These are phyloP conservation scores for Debaryomyces udenii DNA, from an alignment of 1,139 yeast species.

Conservation along the genomic window DNA sequence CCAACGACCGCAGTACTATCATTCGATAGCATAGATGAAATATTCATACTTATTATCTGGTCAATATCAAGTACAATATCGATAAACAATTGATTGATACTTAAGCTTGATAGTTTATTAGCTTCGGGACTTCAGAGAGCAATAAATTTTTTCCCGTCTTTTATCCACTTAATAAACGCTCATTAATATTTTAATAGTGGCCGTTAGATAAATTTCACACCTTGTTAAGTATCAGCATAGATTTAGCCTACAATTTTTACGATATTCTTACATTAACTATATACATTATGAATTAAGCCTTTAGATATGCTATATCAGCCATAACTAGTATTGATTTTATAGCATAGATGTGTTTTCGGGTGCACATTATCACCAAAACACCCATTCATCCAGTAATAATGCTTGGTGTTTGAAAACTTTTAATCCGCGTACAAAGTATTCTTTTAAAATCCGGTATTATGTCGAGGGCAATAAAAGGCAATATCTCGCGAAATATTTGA, in stretches of 20 bases:
- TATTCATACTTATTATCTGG: constrained; percentile 32
- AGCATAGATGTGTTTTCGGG: background rate
- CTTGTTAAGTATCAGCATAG: background rate
- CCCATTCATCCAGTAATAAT: constrained; percentile 9
- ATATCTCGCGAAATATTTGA: no score
- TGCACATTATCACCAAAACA: background rate
- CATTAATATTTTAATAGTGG: constrained; percentile 10
- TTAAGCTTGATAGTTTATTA: constrained; percentile 5
- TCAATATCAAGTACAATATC: constrained; percentile 6
- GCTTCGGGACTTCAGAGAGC: constrained; percentile 7
- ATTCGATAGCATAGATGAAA: constrained; percentile 44
- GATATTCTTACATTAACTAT: no score
- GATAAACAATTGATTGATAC: constrained; percentile 6
- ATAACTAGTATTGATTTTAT: no score
- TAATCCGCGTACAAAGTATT: constrained; percentile 9
- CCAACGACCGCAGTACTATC: constrained; percentile 22
- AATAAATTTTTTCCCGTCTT: constrained; percentile 11
- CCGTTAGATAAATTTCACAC: constrained; percentile 9
- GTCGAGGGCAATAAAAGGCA: background rate
- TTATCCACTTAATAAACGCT: constrained; percentile 9
- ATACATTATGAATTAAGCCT: no score
- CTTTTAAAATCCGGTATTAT: background rate
- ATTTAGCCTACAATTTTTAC: no score
- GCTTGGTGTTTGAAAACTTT: constrained; percentile 10
- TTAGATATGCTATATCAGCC: no score